Percentiles rank a stretch among this genome's conserved stretches.
Evolutionary conservation across 768 basidiomycete genomes (phyloP).

Genomic region (Hericium alpestre): DNA sequence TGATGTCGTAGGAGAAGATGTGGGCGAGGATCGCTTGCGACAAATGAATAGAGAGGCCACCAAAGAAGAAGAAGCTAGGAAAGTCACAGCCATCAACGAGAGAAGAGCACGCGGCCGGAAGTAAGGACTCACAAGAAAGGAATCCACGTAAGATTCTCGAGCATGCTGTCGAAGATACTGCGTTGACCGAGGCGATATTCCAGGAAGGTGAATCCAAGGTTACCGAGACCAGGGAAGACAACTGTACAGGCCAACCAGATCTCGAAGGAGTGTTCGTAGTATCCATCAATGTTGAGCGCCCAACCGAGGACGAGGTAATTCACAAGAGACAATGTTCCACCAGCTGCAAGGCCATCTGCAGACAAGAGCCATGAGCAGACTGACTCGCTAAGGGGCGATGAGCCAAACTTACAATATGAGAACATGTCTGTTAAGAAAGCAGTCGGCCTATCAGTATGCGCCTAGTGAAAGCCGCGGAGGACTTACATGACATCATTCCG

Average conservation of each 20-base stretch:
- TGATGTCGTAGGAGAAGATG: slow-evolving; percentile 47
- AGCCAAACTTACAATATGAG: slow-evolving; percentile 28
- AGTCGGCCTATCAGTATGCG: not conserved
- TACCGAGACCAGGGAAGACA: slow-evolving; percentile 60
- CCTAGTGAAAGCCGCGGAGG: not conserved
- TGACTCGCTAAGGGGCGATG: not conserved
- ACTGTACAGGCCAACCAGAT: slow-evolving; percentile 67
- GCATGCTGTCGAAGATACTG: slow-evolving; percentile 34
- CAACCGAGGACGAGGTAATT: slow-evolving; percentile 66
- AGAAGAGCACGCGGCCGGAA: slow-evolving; percentile 46
- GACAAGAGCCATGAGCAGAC: not conserved
- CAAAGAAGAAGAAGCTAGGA: slow-evolving; percentile 41
- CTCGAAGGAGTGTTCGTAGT: slow-evolving; percentile 62
- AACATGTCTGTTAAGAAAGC: slow-evolving; percentile 27
- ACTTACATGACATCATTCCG: slow-evolving; percentile 63
- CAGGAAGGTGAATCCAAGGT: slow-evolving; percentile 54
- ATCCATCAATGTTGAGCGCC: slow-evolving; percentile 52
- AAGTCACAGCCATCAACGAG: not conserved
- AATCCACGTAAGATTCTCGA: slow-evolving; percentile 56
- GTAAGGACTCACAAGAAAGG: slow-evolving; percentile 63
- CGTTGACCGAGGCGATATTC: slow-evolving; percentile 59
- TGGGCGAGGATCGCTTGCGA: slow-evolving; percentile 43
- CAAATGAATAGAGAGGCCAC: slow-evolving; percentile 46
- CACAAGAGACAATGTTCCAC: slow-evolving; percentile 48
- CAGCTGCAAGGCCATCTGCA: slow-evolving; percentile 50